Conservation (phyloP, 768 basidiomycete genomes). For the Russula emetica region DNA sequence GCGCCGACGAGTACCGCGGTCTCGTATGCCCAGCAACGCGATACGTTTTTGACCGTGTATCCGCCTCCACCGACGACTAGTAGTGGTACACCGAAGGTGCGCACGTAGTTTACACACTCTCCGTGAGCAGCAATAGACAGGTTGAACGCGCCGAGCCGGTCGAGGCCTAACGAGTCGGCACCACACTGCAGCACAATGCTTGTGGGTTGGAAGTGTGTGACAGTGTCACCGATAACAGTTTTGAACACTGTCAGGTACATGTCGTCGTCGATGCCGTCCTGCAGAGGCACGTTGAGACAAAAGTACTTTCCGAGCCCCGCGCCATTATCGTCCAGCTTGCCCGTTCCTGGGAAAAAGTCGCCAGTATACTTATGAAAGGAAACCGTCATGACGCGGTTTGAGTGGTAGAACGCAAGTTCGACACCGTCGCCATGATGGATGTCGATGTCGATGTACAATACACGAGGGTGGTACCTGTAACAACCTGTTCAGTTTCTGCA, state of each 20-base stretch:
- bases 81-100: slow-evolving; percentile 85
- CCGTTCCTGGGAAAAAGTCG: slow-evolving; percentile 97
- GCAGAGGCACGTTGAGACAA: slow-evolving; percentile 88
- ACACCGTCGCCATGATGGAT: slow-evolving; percentile 99
- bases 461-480: slow-evolving; percentile 81
- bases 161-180: slow-evolving; percentile 92
- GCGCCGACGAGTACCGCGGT: slow-evolving; percentile 88
- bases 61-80: slow-evolving; percentile 93
- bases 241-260: slow-evolving; percentile 96
- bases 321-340: slow-evolving; percentile 91
- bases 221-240: slow-evolving; percentile 90
- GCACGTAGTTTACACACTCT: slow-evolving; percentile 96
- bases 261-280: slow-evolving; percentile 95
- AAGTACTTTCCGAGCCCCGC: slow-evolving; percentile 89
- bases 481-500: not conserved
- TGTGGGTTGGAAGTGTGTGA: slow-evolving; percentile 81
- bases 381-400: slow-evolving; percentile 97
- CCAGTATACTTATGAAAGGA: slow-evolving; percentile 99
- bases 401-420: slow-evolving; percentile 95
- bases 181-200: slow-evolving; percentile 96
- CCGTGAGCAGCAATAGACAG: slow-evolving; percentile 96
- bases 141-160: slow-evolving; percentile 95
- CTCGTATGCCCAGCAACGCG: slow-evolving; percentile 99
- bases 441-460: slow-evolving; percentile 98
- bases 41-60: slow-evolving; percentile 95